Evolutionary conservation across 768 basidiomycete species (phyloP).

Genomic region (Tricholoma saponaceum): DNA sequence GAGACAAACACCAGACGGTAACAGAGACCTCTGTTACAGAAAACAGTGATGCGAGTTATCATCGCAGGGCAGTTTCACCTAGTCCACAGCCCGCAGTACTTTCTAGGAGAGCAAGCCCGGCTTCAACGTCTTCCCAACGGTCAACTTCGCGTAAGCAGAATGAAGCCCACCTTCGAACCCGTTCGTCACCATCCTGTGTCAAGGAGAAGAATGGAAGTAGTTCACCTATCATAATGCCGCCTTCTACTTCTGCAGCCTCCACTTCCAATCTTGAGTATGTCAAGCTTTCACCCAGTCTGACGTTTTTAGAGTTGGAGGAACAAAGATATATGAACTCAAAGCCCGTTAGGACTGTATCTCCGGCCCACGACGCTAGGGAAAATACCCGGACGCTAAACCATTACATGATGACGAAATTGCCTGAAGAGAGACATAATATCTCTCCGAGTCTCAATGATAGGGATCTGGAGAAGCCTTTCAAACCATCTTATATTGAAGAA

Average conservation of each 20-base stretch:
- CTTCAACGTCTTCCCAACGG: background rate
- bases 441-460: background rate
- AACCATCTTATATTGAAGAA: background rate
- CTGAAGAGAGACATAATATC: background rate
- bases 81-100: background rate
- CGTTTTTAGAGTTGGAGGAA: conserved; percentile 30
- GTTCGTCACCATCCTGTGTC: background rate
- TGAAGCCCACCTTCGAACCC: background rate
- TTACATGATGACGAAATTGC: background rate
- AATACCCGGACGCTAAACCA: conserved; percentile 17
- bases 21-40: background rate
- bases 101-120: background rate
- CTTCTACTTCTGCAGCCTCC: conserved; percentile 19
- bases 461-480: background rate
- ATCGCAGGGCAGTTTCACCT: background rate
- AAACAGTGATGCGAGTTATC: background rate
- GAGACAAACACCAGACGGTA: conserved; percentile 4
- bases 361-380: conserved; percentile 20
- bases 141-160: background rate
- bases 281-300: conserved; percentile 5
- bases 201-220: background rate
- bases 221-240: background rate
- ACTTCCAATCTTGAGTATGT: background rate
- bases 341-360: conserved; percentile 10
- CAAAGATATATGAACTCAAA: conserved; percentile 3